Evolutionary conservation across 352 stramenopile species (phyloP).

Genomic region (Globisporangium middletonii): DNA sequence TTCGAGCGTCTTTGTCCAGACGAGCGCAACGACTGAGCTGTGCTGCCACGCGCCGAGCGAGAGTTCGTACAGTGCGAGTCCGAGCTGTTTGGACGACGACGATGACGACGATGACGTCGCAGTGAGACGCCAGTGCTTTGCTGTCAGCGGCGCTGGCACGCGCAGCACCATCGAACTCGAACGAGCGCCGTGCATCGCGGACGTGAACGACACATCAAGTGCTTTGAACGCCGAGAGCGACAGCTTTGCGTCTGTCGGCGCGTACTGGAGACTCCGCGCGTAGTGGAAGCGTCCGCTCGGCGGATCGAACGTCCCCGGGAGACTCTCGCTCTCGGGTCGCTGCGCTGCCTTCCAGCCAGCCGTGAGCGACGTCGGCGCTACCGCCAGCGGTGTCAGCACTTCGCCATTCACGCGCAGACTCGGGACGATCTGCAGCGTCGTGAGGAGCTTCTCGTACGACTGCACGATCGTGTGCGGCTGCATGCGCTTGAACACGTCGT

Average conservation of each 20-base stretch:
- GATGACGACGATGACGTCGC: constrained; percentile 22
- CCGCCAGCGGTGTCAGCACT: constrained; percentile 14
- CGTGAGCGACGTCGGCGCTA: constrained; percentile 12
- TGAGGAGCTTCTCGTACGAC: constrained; percentile 38
- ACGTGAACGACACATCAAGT: constrained; percentile 19
- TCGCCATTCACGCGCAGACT: constrained; percentile 37
- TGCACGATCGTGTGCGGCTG: constrained; percentile 53
- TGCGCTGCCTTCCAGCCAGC: constrained; percentile 11
- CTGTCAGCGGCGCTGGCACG: constrained; percentile 5
- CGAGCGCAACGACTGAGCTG: constrained; percentile 45
- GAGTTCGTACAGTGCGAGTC: constrained; percentile 46
- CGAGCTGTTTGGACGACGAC: constrained; percentile 26
- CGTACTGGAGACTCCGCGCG: constrained; percentile 25
- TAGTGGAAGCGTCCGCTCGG: constrained; percentile 29
- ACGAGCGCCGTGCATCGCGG: constrained; percentile 10
- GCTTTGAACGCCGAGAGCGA: constrained; percentile 24
- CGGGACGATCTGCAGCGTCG: constrained; percentile 22
- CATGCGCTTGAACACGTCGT: constrained; percentile 42
- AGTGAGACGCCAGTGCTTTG: constrained; percentile 32
- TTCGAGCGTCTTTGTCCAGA: constrained; percentile 37
- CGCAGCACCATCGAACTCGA: constrained; percentile 9
- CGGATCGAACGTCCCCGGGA: constrained; percentile 15
- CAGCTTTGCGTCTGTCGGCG: constrained; percentile 15
- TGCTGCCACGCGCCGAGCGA: constrained; percentile 26
- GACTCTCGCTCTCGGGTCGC: constrained; percentile 4